A percentile compares a stretch with the other conserved stretches of the same genome.
These are phyloP conservation scores for Cercis canadensis DNA, from an alignment of 306 rosid species.

Conservation along the genomic window DNA sequence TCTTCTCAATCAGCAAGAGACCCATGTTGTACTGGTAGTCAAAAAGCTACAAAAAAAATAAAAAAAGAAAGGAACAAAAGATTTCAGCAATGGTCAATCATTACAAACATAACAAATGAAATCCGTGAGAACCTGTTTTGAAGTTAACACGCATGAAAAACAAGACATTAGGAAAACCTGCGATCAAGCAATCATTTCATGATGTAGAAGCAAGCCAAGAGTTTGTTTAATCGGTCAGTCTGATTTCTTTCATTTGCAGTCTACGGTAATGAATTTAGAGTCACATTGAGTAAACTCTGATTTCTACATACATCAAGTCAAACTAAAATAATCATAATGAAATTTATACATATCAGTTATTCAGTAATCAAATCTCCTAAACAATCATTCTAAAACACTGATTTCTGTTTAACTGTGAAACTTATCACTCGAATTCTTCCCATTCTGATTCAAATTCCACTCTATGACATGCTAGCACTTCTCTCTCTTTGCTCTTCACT, in stretches of 20 bases:
- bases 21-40: conserved; percentile 96
- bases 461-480: neutral
- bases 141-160: conserved; percentile 18
- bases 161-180: conserved; percentile 1
- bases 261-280: too few relatives aligned
- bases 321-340: conserved; percentile 7
- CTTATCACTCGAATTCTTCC: neutral
- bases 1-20: conserved; percentile 85
- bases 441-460: neutral
- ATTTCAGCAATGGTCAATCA: conserved; percentile 27
- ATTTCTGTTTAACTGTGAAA: neutral
- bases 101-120: conserved; percentile 18
- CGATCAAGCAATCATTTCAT: conserved; percentile 8
- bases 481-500: neutral
- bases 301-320: neutral
- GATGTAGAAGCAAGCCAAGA: conserved; percentile 9
- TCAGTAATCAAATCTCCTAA: neutral
- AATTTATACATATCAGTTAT: neutral
- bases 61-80: conserved; percentile 12
- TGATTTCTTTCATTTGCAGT: too few relatives aligned
- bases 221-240: conserved; percentile 3
- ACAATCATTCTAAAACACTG: neutral
- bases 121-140: neutral
- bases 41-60: conserved; percentile 60
- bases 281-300: neutral